These are phyloP conservation scores for Brettanomyces sp. DNA, from an alignment of 805 yeast genomes.

Conservation along the genomic window DNA sequence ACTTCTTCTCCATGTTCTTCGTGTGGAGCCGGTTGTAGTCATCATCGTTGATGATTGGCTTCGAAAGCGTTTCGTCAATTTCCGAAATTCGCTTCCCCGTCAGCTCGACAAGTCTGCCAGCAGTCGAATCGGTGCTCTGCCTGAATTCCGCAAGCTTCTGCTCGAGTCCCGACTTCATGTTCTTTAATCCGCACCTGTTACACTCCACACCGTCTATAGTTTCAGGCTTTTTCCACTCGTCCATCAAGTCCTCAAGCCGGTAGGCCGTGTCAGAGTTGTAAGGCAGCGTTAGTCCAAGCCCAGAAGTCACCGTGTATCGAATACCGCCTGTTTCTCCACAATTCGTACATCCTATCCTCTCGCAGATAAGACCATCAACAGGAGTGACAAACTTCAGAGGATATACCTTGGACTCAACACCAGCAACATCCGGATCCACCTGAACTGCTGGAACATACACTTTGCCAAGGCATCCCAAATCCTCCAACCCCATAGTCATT, in stretches of 20 bases:
- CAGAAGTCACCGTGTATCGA: slow-evolving; percentile 69
- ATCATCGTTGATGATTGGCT: slow-evolving; percentile 71
- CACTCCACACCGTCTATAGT: slow-evolving; percentile 91
- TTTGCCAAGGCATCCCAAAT: slow-evolving; percentile 50
- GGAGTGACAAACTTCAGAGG: slow-evolving; percentile 68
- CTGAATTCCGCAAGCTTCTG: slow-evolving; percentile 25
- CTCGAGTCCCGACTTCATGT: slow-evolving; percentile 43
- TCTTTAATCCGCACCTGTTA: slow-evolving; percentile 76
- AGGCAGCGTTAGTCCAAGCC: slow-evolving; percentile 64
- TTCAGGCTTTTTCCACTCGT: slow-evolving; percentile 70
- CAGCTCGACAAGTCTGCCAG: slow-evolving; percentile 21
- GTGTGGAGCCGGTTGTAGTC: slow-evolving; percentile 66
- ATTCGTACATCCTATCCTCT: slow-evolving; percentile 78
- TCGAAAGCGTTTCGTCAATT: slow-evolving; percentile 44
- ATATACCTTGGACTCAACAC: slow-evolving; percentile 33
- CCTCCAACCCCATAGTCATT: slow-evolving; percentile 29
- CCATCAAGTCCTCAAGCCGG: slow-evolving; percentile 43
- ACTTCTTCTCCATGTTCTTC: slow-evolving; percentile 62
- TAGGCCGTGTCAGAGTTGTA: slow-evolving; percentile 31
- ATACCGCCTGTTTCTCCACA: slow-evolving; percentile 96
- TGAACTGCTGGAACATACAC: slow-evolving; percentile 67
- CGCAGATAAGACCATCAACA: slow-evolving; percentile 83
- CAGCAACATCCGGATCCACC: slow-evolving; percentile 59
- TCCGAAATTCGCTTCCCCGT: slow-evolving; percentile 37
- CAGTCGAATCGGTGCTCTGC: slow-evolving; percentile 6